Percentiles rank a stretch among this genome's conserved stretches.
These are phyloP conservation scores for Aegilops sharonensis DNA, from an alignment of 176 grass and related monocot genomes.

Conservation along the genomic window DNA sequence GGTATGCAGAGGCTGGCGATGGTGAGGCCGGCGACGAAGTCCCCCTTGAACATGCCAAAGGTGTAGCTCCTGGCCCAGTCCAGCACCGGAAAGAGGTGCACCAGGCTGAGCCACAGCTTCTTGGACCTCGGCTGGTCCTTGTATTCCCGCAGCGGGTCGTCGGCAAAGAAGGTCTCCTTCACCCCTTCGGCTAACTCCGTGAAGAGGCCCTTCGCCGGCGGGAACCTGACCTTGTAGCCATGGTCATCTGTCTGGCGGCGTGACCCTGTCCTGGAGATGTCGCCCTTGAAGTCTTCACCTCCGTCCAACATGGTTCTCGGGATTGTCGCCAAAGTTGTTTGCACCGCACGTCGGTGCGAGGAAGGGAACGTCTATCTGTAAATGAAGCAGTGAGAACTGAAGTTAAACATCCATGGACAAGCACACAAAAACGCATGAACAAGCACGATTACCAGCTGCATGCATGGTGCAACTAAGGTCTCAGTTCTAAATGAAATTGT, in stretches of 20 bases:
- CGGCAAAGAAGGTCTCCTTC: constrained; percentile 77
- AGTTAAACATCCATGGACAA: neutral
- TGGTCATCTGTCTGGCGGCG: constrained; percentile 9
- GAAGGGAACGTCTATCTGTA: neutral
- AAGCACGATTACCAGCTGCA: neutral
- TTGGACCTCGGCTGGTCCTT: constrained; percentile 63
- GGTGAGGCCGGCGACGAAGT: constrained; percentile 72
- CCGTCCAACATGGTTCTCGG: constrained; percentile 34
- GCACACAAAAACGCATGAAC: neutral
- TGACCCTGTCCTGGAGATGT: constrained; percentile 34
- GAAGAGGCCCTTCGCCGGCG: constrained; percentile 40
- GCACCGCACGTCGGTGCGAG: neutral
- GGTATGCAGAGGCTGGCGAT: constrained; percentile 97
- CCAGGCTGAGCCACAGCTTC: constrained; percentile 58
- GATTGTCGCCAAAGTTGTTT: neutral
- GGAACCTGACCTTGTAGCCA: constrained; percentile 58
- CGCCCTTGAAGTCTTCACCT: neutral
- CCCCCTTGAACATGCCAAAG: constrained; percentile 66
- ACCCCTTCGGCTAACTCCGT: constrained; percentile 42
- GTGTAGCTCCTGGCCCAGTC: constrained; percentile 72
- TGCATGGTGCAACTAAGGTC: constrained; percentile 7
- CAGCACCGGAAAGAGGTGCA: constrained; percentile 71
- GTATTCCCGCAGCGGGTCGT: constrained; percentile 72
- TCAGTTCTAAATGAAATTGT: neutral
- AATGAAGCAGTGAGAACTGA: neutral